Evolutionary conservation across 352 stramenopile species (phyloP).

Genomic region (Phytophthora brassicae): DNA sequence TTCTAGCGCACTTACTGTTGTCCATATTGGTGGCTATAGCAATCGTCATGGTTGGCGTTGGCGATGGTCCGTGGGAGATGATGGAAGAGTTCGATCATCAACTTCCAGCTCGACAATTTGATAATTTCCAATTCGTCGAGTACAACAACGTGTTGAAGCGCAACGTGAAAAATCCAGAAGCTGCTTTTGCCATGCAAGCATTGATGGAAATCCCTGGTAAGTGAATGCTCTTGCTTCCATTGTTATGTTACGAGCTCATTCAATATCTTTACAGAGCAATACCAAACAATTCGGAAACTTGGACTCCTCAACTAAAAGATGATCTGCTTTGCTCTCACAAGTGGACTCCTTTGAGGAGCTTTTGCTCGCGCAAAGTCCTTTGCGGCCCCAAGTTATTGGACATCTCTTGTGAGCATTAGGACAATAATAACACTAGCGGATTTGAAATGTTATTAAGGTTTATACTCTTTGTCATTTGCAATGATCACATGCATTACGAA

Average conservation of each 20-base stretch:
- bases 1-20: no score
- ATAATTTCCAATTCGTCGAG: constrained; percentile 83
- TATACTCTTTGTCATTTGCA: no score
- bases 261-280: constrained; percentile 44
- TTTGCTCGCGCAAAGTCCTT: no score
- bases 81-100: constrained; percentile 79
- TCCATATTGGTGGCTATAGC: constrained; percentile 9
- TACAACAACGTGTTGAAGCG: constrained; percentile 64
- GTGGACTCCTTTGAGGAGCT: no score
- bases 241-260: constrained; percentile 8
- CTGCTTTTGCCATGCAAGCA: constrained; percentile 72
- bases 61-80: constrained; percentile 79
- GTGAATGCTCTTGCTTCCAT: constrained; percentile 9
- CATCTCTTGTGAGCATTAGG: no score
- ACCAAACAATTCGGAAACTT: constrained; percentile 54
- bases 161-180: constrained; percentile 65
- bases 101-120: constrained; percentile 55
- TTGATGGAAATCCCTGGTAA: constrained; percentile 80
- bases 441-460: no score
- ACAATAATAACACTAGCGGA: no score
- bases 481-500: not conserved
- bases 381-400: no score
- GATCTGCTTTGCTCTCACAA: no score
- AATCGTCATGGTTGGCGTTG: constrained; percentile 67
- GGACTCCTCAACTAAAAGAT: constrained; percentile 42